Percentiles rank a stretch among this genome's conserved stretches.
Evolutionary conservation across 495 filamentous ascomycete genomes (phyloP).

Genomic region (Talaromyces borbonicus): DNA sequence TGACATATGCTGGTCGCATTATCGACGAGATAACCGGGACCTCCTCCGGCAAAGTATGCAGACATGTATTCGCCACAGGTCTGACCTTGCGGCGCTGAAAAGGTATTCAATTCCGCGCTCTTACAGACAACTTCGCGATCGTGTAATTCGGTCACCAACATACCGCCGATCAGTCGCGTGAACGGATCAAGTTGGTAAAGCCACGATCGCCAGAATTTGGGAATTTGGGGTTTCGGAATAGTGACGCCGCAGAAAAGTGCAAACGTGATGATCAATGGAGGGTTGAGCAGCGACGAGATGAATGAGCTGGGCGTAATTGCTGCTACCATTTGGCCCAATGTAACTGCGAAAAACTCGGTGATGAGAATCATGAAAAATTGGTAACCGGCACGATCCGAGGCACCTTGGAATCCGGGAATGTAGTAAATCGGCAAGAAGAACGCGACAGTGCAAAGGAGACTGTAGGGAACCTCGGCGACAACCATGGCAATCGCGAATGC

Average conservation of each 20-base stretch:
- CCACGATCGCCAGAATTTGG: constrained; percentile 69
- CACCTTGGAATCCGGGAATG: constrained; percentile 52
- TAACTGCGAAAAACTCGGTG: constrained; percentile 68
- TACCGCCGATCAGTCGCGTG: constrained; percentile 70
- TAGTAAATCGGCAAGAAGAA: constrained; percentile 74
- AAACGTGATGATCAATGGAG: constrained; percentile 48
- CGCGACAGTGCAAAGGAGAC: constrained; percentile 56
- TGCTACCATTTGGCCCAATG: constrained; percentile 57
- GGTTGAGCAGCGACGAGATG: constrained; percentile 63
- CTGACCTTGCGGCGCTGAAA: constrained; percentile 48
- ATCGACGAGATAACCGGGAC: constrained; percentile 52
- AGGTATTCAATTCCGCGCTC: constrained; percentile 46
- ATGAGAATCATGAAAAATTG: constrained; percentile 75
- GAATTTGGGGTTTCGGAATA: constrained; percentile 65
- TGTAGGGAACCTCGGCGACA: constrained; percentile 68
- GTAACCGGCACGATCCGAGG: constrained; percentile 56
- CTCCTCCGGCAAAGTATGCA: constrained; percentile 53
- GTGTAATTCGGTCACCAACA: constrained; percentile 67
- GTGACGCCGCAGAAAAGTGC: constrained; percentile 69
- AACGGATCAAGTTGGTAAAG: constrained; percentile 79
- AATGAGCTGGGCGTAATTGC: constrained; percentile 61
- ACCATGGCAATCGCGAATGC: constrained; percentile 64
- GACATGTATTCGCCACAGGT: constrained; percentile 66
- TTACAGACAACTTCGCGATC: constrained; percentile 49
- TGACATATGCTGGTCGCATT: constrained; percentile 54